phyloP scores from a whole-genome alignment of 2,329 filamentous ascomycete genomes.

The Fusarium aywerte region DNA sequence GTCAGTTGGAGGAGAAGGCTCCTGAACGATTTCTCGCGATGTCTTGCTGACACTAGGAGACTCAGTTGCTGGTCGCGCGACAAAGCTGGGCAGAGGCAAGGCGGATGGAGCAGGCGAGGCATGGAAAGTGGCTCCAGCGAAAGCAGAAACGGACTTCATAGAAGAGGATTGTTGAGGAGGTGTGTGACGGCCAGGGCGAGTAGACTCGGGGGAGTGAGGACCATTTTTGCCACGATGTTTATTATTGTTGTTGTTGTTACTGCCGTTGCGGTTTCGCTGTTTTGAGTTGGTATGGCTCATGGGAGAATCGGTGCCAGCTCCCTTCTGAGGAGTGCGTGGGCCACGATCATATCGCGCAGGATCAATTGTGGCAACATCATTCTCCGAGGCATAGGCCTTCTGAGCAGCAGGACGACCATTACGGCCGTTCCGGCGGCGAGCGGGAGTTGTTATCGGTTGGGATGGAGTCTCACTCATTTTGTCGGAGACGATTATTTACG shows the following conservation, averaged over 20 bases:
- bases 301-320: conserved; percentile 51
- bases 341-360: conserved; percentile 50
- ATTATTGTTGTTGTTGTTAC: conserved; percentile 29
- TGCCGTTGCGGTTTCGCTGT: conserved; percentile 45
- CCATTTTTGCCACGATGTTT: conserved; percentile 50
- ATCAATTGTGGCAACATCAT: conserved; percentile 55
- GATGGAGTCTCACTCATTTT: conserved; percentile 51
- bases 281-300: conserved; percentile 46
- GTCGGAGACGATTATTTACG: conserved; percentile 17
- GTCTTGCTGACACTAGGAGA: conserved; percentile 57
- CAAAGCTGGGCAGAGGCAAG: conserved; percentile 89
- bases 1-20: conserved; percentile 65
- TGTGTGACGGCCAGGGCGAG: conserved; percentile 57
- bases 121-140: conserved; percentile 94
- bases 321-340: conserved; percentile 62
- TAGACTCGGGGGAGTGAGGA: conserved; percentile 56
- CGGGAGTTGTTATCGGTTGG: conserved; percentile 51
- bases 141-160: conserved; percentile 68
- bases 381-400: conserved; percentile 70
- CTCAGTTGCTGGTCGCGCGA: conserved; percentile 77
- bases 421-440: conserved; percentile 54
- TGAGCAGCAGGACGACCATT: conserved; percentile 56
- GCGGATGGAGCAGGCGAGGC: conserved; percentile 91
- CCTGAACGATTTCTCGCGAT: conserved; percentile 53
- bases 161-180: conserved; percentile 54